phyloP scores from a whole-genome alignment of 2,329 filamentous ascomycete genomes.

The Colletotrichum horii region DNA sequence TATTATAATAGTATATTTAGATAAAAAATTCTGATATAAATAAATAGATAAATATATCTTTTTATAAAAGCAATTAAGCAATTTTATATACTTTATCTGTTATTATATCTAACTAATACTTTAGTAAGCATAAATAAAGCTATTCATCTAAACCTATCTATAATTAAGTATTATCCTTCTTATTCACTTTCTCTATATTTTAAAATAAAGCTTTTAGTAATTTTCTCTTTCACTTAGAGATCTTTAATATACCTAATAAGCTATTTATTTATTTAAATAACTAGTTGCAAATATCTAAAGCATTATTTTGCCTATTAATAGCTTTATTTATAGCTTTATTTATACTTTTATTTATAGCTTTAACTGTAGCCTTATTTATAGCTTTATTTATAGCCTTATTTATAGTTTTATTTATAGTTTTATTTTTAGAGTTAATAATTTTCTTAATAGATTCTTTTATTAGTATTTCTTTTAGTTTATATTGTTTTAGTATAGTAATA shows the following conservation, averaged over 20 bases:
- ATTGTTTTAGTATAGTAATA: not conserved
- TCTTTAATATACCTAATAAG: not conserved
- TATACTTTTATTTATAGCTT: not conserved
- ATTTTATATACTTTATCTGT: accelerated
- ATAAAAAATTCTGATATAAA: no score
- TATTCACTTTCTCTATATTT: not conserved
- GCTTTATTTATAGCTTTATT: not conserved
- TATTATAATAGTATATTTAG: no score
- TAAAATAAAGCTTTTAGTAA: not conserved
- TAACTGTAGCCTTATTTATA: no score
- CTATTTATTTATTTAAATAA: not conserved
- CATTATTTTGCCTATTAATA: not conserved
- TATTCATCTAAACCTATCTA: not conserved
- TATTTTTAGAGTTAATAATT: not conserved
- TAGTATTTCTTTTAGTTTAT: not conserved
- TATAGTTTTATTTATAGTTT: not conserved
- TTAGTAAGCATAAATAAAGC: not conserved
- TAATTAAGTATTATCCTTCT: not conserved
- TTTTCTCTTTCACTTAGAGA: not conserved
- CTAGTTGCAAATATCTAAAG: not conserved
- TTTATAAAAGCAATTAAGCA: not conserved
- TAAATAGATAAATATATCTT: no score
- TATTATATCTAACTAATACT: accelerated
- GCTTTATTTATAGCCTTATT: not conserved
- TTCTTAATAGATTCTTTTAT: not conserved